Conservation (phyloP, 495 filamentous ascomycete genomes). For the Hyaloscypha variabilis region DNA sequence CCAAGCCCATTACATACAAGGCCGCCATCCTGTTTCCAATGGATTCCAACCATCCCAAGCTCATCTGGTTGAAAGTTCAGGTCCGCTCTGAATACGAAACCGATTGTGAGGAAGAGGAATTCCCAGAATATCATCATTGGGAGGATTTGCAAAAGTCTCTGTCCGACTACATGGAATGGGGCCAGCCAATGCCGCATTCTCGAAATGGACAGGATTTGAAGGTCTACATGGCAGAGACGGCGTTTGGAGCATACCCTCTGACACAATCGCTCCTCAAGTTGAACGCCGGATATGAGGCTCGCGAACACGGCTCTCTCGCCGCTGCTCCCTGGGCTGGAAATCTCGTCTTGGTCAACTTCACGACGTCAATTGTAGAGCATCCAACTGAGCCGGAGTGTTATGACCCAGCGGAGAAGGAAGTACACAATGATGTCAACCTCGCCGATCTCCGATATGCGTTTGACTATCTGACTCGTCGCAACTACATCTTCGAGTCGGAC, state of each 20-base stretch:
- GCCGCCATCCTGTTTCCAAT: background rate
- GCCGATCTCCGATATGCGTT: background rate
- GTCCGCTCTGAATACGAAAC: background rate
- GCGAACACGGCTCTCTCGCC: background rate
- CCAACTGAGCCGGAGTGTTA: background rate
- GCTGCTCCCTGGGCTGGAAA: background rate
- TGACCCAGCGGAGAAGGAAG: background rate
- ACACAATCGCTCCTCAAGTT: background rate
- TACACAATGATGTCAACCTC: background rate
- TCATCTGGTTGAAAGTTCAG: background rate
- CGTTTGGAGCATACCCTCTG: too few species aligned
- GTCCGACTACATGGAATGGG: background rate
- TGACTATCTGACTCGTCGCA: background rate
- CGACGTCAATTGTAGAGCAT: too few species aligned
- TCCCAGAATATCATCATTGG: background rate
- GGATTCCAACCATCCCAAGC: background rate
- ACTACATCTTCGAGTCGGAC: slow-evolving; percentile 3
- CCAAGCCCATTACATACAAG: background rate
- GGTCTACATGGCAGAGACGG: background rate
- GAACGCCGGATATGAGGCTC: background rate
- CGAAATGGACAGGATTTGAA: background rate
- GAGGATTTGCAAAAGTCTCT: background rate
- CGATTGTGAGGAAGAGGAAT: background rate
- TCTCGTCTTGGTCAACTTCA: background rate
- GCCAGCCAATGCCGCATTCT: background rate